phyloP scores from a whole-genome alignment of 2,329 filamentous ascomycete species.

The Aspergillus awamori region DNA sequence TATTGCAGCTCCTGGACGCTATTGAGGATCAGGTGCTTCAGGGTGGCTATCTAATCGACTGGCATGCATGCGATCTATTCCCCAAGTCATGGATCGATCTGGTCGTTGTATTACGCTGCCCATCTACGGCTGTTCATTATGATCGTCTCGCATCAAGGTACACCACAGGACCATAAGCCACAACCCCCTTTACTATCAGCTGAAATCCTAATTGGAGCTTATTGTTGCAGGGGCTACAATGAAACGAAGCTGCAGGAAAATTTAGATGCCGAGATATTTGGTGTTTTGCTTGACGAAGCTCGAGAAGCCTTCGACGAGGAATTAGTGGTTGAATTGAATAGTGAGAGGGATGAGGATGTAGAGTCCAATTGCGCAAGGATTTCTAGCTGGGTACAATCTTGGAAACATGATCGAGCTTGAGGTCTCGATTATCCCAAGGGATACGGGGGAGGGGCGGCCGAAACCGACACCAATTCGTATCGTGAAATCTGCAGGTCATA shows the following conservation, averaged over 20 bases:
- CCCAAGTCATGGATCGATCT: conserved; percentile 93
- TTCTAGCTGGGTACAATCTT: conserved; percentile 77
- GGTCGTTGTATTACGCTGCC: conserved; percentile 81
- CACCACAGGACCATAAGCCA: conserved; percentile 2
- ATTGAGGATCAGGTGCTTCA: conserved; percentile 78
- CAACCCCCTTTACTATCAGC: neutral
- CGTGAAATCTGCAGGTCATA: neutral
- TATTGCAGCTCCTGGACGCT: conserved; percentile 70
- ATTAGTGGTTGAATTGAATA: conserved; percentile 85
- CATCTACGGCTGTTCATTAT: conserved; percentile 77
- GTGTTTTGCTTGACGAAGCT: conserved; percentile 88
- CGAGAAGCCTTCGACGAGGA: conserved; percentile 81
- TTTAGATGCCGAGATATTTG: conserved; percentile 95
- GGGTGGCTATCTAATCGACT: conserved; percentile 90
- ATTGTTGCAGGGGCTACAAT: conserved; percentile 67
- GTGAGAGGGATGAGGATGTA: conserved; percentile 80
- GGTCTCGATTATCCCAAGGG: neutral
- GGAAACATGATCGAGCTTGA: conserved; percentile 63
- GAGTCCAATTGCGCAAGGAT: conserved; percentile 86
- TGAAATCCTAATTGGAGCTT: conserved; percentile 8
- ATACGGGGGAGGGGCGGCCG: neutral
- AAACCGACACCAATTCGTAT: neutral
- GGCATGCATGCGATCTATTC: conserved; percentile 97
- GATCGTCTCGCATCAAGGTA: conserved; percentile 78
- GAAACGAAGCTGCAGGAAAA: conserved; percentile 94